These are phyloP conservation scores for Saturnispora diversa DNA, from an alignment of 805 yeast species.

Conservation along the genomic window DNA sequence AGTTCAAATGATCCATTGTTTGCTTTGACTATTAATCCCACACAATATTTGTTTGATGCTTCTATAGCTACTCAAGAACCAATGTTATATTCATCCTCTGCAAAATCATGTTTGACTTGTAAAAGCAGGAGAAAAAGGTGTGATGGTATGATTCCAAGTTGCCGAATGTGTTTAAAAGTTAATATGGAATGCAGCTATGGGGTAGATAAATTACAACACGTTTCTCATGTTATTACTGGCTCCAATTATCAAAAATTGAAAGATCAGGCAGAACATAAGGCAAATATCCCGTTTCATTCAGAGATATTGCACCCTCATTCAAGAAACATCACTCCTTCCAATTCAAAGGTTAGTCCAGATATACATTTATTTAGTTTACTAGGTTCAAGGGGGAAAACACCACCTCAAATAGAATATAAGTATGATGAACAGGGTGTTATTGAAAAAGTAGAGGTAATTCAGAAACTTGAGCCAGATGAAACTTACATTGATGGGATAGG, in stretches of 20 bases:
- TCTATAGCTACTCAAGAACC: too few species aligned
- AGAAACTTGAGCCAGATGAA: constrained; percentile 7
- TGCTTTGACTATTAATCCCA: too few species aligned
- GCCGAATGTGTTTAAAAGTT: constrained; percentile 3
- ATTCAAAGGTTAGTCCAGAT: neutral
- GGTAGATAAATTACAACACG: too few species aligned
- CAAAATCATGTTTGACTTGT: constrained; percentile 8
- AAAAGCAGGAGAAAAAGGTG: constrained; percentile 8
- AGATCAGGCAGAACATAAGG: too few species aligned
- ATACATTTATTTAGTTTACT: neutral
- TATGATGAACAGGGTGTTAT: neutral
- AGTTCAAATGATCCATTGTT: too few species aligned
- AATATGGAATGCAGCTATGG: neutral
- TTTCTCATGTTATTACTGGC: too few species aligned
- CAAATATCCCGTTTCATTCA: too few species aligned
- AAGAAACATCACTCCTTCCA: neutral
- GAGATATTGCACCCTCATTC: too few species aligned
- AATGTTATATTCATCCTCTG: neutral
- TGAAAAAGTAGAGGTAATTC: neutral
- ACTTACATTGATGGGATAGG: constrained; percentile 10
- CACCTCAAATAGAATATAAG: constrained; percentile 1
- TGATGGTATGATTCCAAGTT: constrained; percentile 5
- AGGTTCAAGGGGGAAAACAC: constrained; percentile 1
- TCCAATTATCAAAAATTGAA: too few species aligned
- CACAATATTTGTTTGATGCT: too few species aligned